Percentiles rank a stretch among this genome's conserved stretches.
These are phyloP conservation scores for Akanthomyces dipterigenus DNA, from an alignment of 2,329 filamentous ascomycete species.

Conservation along the genomic window DNA sequence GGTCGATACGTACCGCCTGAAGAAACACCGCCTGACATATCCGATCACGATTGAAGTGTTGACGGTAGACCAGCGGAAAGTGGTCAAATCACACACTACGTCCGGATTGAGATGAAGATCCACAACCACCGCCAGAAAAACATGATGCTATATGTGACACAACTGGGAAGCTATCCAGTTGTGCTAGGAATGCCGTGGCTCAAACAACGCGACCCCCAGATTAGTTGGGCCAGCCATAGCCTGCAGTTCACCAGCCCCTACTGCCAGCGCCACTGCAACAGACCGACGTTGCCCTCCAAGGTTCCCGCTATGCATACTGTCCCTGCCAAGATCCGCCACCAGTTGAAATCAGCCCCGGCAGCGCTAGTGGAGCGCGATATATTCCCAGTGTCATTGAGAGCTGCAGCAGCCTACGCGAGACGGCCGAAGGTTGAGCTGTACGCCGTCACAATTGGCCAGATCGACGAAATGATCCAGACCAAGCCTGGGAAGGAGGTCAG, in stretches of 20 bases:
- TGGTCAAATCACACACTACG: too few relatives aligned
- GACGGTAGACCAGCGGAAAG: background rate
- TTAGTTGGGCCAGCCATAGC: background rate
- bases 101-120: background rate
- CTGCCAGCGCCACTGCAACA: background rate
- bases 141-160: background rate
- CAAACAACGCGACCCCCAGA: too few relatives aligned
- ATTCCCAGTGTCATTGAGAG: background rate
- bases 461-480: background rate
- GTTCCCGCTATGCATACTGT: background rate
- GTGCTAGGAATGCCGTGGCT: too few relatives aligned
- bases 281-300: too few relatives aligned
- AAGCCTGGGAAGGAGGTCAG: background rate
- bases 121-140: background rate
- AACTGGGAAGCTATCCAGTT: too few relatives aligned
- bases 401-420: background rate
- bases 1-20: background rate
- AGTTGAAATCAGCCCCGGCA: background rate
- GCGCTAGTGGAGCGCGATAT: background rate
- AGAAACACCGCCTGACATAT: background rate
- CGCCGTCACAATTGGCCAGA: background rate
- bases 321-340: background rate
- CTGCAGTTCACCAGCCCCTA: background rate
- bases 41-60: background rate
- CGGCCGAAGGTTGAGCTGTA: background rate